These are phyloP conservation scores for Gyrodon lividus DNA, from an alignment of 768 basidiomycete genomes.

Conservation along the genomic window DNA sequence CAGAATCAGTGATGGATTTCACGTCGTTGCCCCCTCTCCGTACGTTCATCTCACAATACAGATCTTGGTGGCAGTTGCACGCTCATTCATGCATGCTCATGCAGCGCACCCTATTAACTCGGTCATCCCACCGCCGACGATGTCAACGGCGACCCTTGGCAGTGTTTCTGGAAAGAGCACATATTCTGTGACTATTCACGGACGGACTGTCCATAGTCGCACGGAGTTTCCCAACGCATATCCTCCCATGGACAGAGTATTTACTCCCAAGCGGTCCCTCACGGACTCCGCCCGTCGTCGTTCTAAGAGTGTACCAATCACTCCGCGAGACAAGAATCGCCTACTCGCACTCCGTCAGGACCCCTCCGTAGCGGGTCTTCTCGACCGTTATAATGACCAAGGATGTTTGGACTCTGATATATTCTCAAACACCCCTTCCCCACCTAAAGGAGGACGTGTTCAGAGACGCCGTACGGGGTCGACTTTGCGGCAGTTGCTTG, in stretches of 20 bases:
- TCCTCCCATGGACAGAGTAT: conserved; percentile 35
- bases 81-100: background rate
- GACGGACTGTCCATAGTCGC: conserved; percentile 56
- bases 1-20: conserved; percentile 56
- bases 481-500: conserved; percentile 71
- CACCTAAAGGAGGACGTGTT: conserved; percentile 39
- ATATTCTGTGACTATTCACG: conserved; percentile 72
- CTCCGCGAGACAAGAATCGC: conserved; percentile 49
- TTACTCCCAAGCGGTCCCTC: conserved; percentile 27
- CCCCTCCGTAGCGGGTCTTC: conserved; percentile 73
- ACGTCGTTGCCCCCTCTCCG: conserved; percentile 65
- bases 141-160: conserved; percentile 52
- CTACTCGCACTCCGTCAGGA: conserved; percentile 65
- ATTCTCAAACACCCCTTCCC: conserved; percentile 60
- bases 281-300: conserved; percentile 29
- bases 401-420: conserved; percentile 59
- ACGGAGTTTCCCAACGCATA: conserved; percentile 69
- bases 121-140: conserved; percentile 46
- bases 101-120: conserved; percentile 68
- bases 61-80: background rate
- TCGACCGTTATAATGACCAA: conserved; percentile 72
- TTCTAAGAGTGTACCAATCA: conserved; percentile 37
- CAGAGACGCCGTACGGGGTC: conserved; percentile 65
- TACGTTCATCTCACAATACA: conserved; percentile 39
- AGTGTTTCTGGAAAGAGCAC: conserved; percentile 56